Evolutionary conservation across 345 rosid species (phyloP).

Genomic region (Anacardium occidentale): DNA sequence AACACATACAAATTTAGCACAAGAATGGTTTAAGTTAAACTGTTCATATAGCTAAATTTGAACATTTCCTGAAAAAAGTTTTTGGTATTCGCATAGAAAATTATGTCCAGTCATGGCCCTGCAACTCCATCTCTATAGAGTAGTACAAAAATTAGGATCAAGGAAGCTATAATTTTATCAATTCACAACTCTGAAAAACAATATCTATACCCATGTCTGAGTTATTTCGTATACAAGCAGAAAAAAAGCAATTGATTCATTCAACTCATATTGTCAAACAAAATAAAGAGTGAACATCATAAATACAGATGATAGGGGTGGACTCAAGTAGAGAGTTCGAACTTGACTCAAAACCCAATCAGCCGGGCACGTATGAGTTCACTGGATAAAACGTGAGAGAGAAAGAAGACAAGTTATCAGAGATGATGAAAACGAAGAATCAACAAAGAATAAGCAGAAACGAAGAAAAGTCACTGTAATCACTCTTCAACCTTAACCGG

Average conservation of each 20-base stretch:
- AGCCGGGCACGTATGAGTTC: too few species aligned
- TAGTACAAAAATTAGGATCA: not conserved
- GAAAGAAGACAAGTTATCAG: not conserved
- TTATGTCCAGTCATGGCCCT: not conserved
- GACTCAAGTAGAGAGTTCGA: too few species aligned
- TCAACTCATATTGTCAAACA: too few species aligned
- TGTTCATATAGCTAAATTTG: too few species aligned
- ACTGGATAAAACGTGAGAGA: too few species aligned
- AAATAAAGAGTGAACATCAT: too few species aligned
- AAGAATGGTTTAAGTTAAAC: too few species aligned
- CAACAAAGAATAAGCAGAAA: not conserved
- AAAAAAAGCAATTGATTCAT: too few species aligned
- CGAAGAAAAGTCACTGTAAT: not conserved
- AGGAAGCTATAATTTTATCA: not conserved
- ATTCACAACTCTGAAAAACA: not conserved
- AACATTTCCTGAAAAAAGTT: not conserved
- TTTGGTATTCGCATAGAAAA: not conserved
- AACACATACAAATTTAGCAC: too few species aligned
- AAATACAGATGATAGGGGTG: too few species aligned
- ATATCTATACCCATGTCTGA: not conserved
- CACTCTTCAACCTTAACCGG: constrained; percentile 26
- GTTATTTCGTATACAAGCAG: too few species aligned
- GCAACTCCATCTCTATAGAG: not conserved
- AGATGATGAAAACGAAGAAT: not conserved
- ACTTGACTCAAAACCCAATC: too few species aligned